Evolutionary conservation across 495 filamentous ascomycete species (phyloP).

Genomic region (Mytilinidion resinicola): DNA sequence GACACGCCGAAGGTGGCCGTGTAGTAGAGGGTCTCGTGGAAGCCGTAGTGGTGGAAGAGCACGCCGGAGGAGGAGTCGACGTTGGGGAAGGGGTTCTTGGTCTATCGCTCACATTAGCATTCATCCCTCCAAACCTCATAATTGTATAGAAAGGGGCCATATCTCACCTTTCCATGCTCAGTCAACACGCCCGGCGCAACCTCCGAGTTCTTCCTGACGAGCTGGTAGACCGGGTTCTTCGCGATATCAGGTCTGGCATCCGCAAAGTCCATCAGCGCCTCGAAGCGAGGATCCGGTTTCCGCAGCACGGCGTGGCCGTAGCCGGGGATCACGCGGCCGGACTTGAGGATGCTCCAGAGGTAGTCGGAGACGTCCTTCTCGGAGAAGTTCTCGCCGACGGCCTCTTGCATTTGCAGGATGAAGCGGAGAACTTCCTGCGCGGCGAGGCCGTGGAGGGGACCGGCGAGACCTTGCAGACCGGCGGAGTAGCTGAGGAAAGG

Average conservation of each 20-base stretch:
- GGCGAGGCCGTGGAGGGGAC: constrained; percentile 89
- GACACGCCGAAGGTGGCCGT: constrained; percentile 95
- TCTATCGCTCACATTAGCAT: constrained; percentile 41
- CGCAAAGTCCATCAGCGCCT: constrained; percentile 95
- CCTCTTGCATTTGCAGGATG: constrained; percentile 88
- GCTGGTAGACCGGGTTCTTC: constrained; percentile 80
- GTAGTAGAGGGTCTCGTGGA: constrained; percentile 95
- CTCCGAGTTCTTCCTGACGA: constrained; percentile 79
- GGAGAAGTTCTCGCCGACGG: constrained; percentile 70
- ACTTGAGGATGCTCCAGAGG: constrained; percentile 88
- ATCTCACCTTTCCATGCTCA: constrained; percentile 73
- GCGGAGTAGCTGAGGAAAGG: constrained; percentile 95
- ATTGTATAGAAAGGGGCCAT: background rate
- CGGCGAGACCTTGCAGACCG: constrained; percentile 89
- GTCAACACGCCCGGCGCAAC: constrained; percentile 79
- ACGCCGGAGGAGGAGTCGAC: constrained; percentile 90
- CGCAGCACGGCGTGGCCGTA: constrained; percentile 98
- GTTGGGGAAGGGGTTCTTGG: constrained; percentile 97
- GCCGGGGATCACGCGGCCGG: constrained; percentile 89
- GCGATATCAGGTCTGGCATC: constrained; percentile 75
- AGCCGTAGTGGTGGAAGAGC: constrained; percentile 93
- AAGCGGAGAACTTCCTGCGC: constrained; percentile 96
- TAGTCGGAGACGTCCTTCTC: constrained; percentile 76
- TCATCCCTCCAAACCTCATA: background rate
- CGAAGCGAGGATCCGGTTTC: constrained; percentile 93